Base-by-base conservation (phyloP, 352 stramenopile genomes). In the Plasmopara viticola region DNA sequence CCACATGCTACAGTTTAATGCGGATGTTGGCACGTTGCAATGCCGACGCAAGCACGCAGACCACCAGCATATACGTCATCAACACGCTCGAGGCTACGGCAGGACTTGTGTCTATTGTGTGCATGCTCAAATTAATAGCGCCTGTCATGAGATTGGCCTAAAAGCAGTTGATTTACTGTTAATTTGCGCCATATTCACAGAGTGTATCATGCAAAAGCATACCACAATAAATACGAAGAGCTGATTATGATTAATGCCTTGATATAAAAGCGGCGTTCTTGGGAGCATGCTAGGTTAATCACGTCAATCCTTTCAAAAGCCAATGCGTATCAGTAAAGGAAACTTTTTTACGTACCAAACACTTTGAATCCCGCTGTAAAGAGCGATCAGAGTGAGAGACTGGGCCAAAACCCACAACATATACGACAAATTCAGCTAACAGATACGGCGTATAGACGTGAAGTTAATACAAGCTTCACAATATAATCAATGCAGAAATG, bases 181-280 rank as follows among this genome's bases (percentile, higher is more conserved):
- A 25, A 25, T 25, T 25, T 3, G 20, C 20, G 20, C 20, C 20
- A 25, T 25, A 3, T 25, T 3, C 20, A 25, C 20, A 25, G 20
- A 25, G 20, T 25, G 33, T 38, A 38, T 14, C 33, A 38, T 18
- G 10, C 20, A 25, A 25, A 3, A 15, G 31, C 57, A 49, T 68
- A 90, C 80, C 53, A 89, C 53, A 48, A 94, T 62, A 47, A 94
- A 94, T 47, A 91, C 58, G 50, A 91, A 90, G 49, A 94, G 72
- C 60, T 91, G 81, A 65, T 90, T 94, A 62, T 72, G 76, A 48
- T 83, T 90, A 41, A 88, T 68, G 55, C 83, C 83, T 20, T 73
- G 59, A 53, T 78, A 94, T 6, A 94, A 54, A 18, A 89, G 44
- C 12, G 81, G 80, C 14, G 74, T 75, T 31, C 74, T 70, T 4